Conservation (phyloP, 106 monocot species). For the Acorus gramineus region DNA sequence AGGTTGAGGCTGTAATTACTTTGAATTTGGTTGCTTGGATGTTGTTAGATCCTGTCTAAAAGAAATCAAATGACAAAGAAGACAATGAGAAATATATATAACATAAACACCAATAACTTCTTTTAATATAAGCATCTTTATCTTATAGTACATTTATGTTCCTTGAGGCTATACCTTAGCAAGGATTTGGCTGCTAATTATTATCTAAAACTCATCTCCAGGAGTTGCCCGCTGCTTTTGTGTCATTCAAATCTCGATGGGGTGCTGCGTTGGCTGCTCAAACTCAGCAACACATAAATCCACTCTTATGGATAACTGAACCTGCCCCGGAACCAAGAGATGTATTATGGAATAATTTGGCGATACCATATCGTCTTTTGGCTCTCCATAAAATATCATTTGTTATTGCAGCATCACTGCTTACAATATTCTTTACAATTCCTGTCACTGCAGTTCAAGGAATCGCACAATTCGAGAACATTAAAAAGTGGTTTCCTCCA, state of each 20-base stretch:
- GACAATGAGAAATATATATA: too few relatives aligned
- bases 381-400: conserved; percentile 33
- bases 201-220: conserved; percentile 8
- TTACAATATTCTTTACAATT: conserved; percentile 56
- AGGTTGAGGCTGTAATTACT: too few relatives aligned
- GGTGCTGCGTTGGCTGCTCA: conserved; percentile 51
- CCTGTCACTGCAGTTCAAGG: conserved; percentile 79
- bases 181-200: neutral
- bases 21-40: too few relatives aligned
- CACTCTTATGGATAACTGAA: conserved; percentile 61
- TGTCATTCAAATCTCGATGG: conserved; percentile 51
- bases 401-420: conserved; percentile 39
- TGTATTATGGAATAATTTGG: conserved; percentile 56
- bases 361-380: conserved; percentile 39
- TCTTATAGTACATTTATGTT: too few relatives aligned
- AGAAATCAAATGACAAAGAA: too few relatives aligned
- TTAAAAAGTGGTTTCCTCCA: conserved; percentile 76
- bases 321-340: conserved; percentile 58
- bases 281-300: conserved; percentile 58
- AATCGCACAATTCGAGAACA: conserved; percentile 60
- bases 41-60: too few relatives aligned
- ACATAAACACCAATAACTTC: too few relatives aligned
- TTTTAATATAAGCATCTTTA: too few relatives aligned
- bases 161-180: too few relatives aligned
- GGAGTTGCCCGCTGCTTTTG: conserved; percentile 64